Base-by-base conservation (phyloP, 208 protist species). In the Leishmania guyanensis region DNA sequence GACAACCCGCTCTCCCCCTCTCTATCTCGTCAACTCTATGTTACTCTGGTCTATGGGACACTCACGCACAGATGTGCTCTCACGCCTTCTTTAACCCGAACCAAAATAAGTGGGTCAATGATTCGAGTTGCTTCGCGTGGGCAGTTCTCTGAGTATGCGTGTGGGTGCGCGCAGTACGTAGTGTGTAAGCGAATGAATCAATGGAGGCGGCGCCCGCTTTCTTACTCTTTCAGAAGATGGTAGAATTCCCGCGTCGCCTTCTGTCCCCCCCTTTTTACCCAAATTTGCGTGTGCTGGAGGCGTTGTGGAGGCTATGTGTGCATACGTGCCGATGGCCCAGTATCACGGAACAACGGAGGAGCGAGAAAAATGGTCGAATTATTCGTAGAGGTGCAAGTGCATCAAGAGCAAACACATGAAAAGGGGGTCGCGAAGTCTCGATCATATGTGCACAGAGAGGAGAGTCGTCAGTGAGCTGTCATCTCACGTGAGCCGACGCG, bases 61-160 rank as follows among this genome's bases (percentile, higher is more conserved):
- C 56, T 6, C 56, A 62, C n/a, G 56, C 56, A 62, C 56, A 62
- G 22, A 62, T 62, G 56, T 26, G 5, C 22, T 53, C 83, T 77
- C 39, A 62, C 65, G 6, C 65, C 65, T 48, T 22, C 29, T 68
- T 36, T 70, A 36, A 50, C 62, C 9, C 29, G 29, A 2, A 10
- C 12, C 20, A 68, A 36, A 68, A 22, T 9, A 29, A 20, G 62
- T 22, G 29, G 20, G 3, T 16, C 10, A 3, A 43, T 0, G 20
- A 36, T 68, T 68, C 62, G 62, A 43, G 26, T 14, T 39, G 26
- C 62, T n/a, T 39, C 29, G 29, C 26, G 29, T 68, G 29, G 17
- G 29, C 12, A 68, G 36, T 6, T 0, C n/a, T 4, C 62, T 70
- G 39, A 50, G 36, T 16, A 36, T 70, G 65, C n/a, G 29, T 0